Evolutionary conservation across 2,329 filamentous ascomycete genomes (phyloP).

Genomic region (Fusarium anguioides): DNA sequence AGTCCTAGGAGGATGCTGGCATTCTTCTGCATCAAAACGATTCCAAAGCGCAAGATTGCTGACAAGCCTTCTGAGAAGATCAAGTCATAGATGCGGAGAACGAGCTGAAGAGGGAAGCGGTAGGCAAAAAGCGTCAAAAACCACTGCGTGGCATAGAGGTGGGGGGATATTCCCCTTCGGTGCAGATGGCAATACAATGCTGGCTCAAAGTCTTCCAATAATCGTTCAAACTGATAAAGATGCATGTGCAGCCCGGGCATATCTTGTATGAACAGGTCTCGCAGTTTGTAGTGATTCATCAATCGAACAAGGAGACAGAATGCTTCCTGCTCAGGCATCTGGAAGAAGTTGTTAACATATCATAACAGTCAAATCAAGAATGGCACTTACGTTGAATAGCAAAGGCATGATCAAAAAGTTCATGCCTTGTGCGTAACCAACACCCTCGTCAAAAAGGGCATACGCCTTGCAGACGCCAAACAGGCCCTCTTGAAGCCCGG

Average conservation of each 20-base stretch:
- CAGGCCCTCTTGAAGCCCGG: slow-evolving; percentile 90
- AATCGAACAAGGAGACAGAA: slow-evolving; percentile 92
- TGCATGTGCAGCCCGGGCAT: slow-evolving; percentile 96
- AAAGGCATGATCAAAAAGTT: slow-evolving; percentile 98
- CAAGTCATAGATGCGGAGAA: slow-evolving; percentile 95
- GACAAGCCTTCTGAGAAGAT: slow-evolving; percentile 93
- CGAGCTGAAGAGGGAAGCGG: slow-evolving; percentile 94
- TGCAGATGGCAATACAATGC: slow-evolving; percentile 94
- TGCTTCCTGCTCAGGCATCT: slow-evolving; percentile 97
- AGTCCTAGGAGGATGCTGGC: slow-evolving; percentile 79
- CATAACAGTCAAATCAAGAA: no score
- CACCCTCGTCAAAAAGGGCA: slow-evolving; percentile 91
- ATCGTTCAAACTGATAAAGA: slow-evolving; percentile 92
- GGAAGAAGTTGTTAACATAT: slow-evolving; percentile 15
- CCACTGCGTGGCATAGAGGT: slow-evolving; percentile 98
- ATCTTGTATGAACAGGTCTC: slow-evolving; percentile 92
- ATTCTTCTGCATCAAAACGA: slow-evolving; percentile 97
- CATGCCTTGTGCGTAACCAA: slow-evolving; percentile 98
- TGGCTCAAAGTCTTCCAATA: slow-evolving; percentile 93
- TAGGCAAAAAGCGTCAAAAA: slow-evolving; percentile 99
- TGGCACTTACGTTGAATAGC: slow-evolving; percentile 81
- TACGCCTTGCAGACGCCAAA: slow-evolving; percentile 98
- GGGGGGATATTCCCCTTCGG: slow-evolving; percentile 85
- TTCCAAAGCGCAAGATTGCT: slow-evolving; percentile 92
- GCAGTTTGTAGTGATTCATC: slow-evolving; percentile 96